Base-by-base conservation (phyloP, 306 rosid genomes). In the Quercus dentata region DNA sequence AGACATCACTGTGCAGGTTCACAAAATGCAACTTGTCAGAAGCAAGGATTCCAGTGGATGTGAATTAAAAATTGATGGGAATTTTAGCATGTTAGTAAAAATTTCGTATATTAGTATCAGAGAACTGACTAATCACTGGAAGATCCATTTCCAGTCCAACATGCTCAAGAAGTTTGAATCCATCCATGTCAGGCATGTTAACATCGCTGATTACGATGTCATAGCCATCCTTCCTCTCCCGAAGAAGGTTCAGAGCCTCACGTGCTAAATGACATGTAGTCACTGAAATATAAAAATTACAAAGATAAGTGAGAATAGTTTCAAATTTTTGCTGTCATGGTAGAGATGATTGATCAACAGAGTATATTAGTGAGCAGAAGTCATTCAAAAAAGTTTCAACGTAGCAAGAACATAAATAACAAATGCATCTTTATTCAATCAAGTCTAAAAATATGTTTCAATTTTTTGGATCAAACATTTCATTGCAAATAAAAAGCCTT, bases 171-270 rank as follows among this genome's bases (percentile, higher is more conserved):
- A 96, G 99, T 70, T 89, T 96, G 80, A 96, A 96, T n/a, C 99
- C 99, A 52, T 96, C 99, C 99, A 96, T 96, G 87, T 96, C 99
- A 0, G 99, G 99, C 99, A 96, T 96, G 97, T 96, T 96, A 3
- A 96, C 99, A 73, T 96, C 99, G 8, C 99, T 96, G 83, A 96
- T 87, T 46, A 96, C 99, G 28, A 96, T 96, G 81, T 96, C 99
- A 10, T 90, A 96, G 31, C 92, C 97, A 46, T 93, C 94, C 83
- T 96, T 96, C 78, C 88, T 87, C 71, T 96, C 97, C 0, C 99
- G 91, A 56, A 96, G 99, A 87, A 90, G 76, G 85, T 76, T 87
- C 17, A 96, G 82, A 49, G 99, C 99, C 19, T 93, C 92, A 67
- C 86, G 91, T 69, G 99, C 99, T 62, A 91, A 83, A 69, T 91